Conservation (phyloP, 345 rosid genomes). For the Populus deltoides region DNA sequence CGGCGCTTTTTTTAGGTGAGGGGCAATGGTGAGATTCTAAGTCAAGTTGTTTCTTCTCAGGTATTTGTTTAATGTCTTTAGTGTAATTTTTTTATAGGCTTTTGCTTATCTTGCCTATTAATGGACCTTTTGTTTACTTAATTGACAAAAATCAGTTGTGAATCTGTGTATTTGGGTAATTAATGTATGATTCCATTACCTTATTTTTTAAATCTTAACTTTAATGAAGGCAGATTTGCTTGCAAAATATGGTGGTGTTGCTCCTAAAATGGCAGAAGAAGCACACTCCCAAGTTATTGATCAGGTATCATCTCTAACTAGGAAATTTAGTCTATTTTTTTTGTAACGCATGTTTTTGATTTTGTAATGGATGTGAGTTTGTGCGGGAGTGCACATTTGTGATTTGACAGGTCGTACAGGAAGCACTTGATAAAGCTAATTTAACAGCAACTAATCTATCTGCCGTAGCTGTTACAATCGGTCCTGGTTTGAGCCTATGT, state of each 20-base stretch:
- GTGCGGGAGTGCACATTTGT: neutral
- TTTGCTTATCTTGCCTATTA: neutral
- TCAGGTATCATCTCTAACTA: conserved; percentile 38
- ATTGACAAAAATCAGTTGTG: no score
- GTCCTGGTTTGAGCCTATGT: conserved; percentile 95
- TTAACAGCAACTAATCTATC: conserved; percentile 65
- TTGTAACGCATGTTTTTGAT: neutral
- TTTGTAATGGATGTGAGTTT: neutral
- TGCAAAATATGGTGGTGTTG: conserved; percentile 85
- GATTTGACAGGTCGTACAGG: conserved; percentile 71
- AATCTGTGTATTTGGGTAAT: no score
- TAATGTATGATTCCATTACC: no score
- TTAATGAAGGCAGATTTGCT: conserved; percentile 76
- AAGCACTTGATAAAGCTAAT: conserved; percentile 71
- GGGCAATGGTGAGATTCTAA: conserved; percentile 77
- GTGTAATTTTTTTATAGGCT: neutral
- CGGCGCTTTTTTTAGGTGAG: conserved; percentile 49
- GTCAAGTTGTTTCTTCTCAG: conserved; percentile 97
- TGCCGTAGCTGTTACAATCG: conserved; percentile 97
- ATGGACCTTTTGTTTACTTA: no score
- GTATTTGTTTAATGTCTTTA: conserved; percentile 26
- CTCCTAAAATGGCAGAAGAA: conserved; percentile 94
- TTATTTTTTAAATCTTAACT: no score
- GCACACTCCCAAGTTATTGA: conserved; percentile 81
- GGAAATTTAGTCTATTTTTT: neutral